Conservation (phyloP, 441 rosid genomes). For the Capsella rubella region DNA sequence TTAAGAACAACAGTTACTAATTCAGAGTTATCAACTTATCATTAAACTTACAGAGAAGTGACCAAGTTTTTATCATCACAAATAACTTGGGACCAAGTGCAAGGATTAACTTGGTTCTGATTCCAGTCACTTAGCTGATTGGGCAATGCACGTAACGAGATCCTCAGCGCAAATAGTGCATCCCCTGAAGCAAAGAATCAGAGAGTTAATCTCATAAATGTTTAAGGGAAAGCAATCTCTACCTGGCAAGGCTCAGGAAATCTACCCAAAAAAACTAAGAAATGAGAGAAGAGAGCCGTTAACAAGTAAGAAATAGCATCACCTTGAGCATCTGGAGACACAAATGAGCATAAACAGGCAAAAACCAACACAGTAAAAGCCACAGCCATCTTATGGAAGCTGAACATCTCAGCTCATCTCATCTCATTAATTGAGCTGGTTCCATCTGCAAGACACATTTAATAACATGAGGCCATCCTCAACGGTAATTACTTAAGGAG, state of each 20-base stretch:
- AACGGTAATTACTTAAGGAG: too few species aligned
- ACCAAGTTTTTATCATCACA: slow-evolving; percentile 66
- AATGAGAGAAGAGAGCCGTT: background rate
- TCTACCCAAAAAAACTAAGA: background rate
- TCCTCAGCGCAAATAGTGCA: slow-evolving; percentile 73
- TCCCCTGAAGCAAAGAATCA: slow-evolving; percentile 61
- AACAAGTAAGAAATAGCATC: background rate
- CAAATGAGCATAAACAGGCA: slow-evolving; percentile 59
- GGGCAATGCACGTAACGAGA: slow-evolving; percentile 56
- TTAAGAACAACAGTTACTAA: slow-evolving; percentile 22
- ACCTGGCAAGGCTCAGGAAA: slow-evolving; percentile 22
- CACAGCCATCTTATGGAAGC: slow-evolving; percentile 57
- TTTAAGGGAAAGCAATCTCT: background rate
- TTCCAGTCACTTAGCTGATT: slow-evolving; percentile 80
- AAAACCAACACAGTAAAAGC: slow-evolving; percentile 51
- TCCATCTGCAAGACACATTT: slow-evolving; percentile 32
- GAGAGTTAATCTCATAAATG: background rate
- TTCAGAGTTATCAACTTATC: background rate
- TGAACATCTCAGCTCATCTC: slow-evolving; percentile 27
- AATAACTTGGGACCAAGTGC: slow-evolving; percentile 89
- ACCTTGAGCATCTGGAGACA: slow-evolving; percentile 80
- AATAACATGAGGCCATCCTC: background rate
- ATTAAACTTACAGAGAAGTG: slow-evolving; percentile 73
- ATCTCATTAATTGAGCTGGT: slow-evolving; percentile 8
- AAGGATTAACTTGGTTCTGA: slow-evolving; percentile 82